phyloP scores from a whole-genome alignment of 1,284 basidiomycete species.

The Cryptococcus sp. region DNA sequence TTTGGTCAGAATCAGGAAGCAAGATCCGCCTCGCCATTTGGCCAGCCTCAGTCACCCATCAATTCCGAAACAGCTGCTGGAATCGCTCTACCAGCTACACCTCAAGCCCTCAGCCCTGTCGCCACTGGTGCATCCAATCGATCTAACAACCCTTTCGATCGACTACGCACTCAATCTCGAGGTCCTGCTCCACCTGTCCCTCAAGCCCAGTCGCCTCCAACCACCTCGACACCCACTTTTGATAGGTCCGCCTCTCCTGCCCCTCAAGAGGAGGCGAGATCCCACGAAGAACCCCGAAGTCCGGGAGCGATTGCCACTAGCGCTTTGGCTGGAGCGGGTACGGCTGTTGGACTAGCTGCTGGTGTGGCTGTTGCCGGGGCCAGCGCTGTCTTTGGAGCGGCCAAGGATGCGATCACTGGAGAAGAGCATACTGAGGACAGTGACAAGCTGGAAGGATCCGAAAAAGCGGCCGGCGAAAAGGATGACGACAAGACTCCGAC shows the following conservation, averaged over 20 bases:
- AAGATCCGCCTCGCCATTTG: background rate
- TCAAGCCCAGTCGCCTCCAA: background rate
- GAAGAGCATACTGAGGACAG: slow-evolving; percentile 4
- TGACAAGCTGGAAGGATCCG: slow-evolving; percentile 1
- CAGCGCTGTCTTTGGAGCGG: slow-evolving; percentile 19
- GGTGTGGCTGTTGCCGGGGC: slow-evolving; percentile 22
- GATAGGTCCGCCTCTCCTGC: background rate
- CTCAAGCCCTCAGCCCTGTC: slow-evolving; percentile 52
- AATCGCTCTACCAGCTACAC: slow-evolving; percentile 65
- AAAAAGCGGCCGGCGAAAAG: slow-evolving; percentile 3
- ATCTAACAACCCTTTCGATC: slow-evolving; percentile 92
- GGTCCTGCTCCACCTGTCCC: slow-evolving; percentile 3
- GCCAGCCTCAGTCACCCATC: slow-evolving; percentile 13
- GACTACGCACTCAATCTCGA: slow-evolving; percentile 48
- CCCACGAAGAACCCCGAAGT: slow-evolving; percentile 18
- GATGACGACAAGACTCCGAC: background rate
- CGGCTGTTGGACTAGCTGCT: slow-evolving; percentile 17
- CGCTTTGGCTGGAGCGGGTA: slow-evolving; percentile 26
- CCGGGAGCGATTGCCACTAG: slow-evolving; percentile 23
- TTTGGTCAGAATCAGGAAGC: background rate
- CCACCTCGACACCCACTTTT: background rate
- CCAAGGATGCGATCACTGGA: slow-evolving; percentile 23
- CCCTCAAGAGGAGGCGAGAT: background rate
- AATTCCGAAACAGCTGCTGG: slow-evolving; percentile 57
- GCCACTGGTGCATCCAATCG: slow-evolving; percentile 53